Evolutionary conservation across 2,329 filamentous ascomycete species (phyloP), one percentile per base, ranked within the genome.

Genomic region (Pyrenophora graminea): DNA sequence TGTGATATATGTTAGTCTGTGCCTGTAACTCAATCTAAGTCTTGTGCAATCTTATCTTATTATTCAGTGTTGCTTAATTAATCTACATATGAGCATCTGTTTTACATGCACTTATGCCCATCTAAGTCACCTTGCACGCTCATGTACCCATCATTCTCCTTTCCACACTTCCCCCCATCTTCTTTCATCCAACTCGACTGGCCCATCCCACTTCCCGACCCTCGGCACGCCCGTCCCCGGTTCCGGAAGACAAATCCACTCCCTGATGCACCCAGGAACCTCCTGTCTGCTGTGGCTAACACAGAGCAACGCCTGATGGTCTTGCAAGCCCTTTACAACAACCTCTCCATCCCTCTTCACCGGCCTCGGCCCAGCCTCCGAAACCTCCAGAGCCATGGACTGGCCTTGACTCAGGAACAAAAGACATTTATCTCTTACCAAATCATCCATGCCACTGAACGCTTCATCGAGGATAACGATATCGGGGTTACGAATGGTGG

Each of bases 271-370:
- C 42, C 87, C 86, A 0, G 94, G 94, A 8, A 97, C 89, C 73
- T 99, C 94, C 64, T 96, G 91, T 56, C 86, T 86, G 54, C 93
- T 81, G 75, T 99, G 94, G 55, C 91, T 94, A 53, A 97, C 93
- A 58, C 92, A 91, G n/a, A 97, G 82, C 46, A 99, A 76, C 0
- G 91, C 91, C 74, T 97, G 93, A 18, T 84, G 73, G 0, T 85
- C 77, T 1, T 80, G 80, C 48, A 97, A 73, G 0, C 91, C 91
- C 1, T 66, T 67, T 4, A 93, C 74, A 18, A 74, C 78, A 1
- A 84, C 77, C 1, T 70, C 67, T 0, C 77, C 81, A 9, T 80
- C 74, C 51, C 80, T 84, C 10, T 82, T 76, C 2, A 67, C 53
- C 13, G 64, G 63, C n/a, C 37, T 57, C 1, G 58, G 63, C 0